Percentiles rank a stretch among this genome's conserved stretches.
phyloP scores from a whole-genome alignment of 805 yeast species.

The Naumovozyma dairenensis region DNA sequence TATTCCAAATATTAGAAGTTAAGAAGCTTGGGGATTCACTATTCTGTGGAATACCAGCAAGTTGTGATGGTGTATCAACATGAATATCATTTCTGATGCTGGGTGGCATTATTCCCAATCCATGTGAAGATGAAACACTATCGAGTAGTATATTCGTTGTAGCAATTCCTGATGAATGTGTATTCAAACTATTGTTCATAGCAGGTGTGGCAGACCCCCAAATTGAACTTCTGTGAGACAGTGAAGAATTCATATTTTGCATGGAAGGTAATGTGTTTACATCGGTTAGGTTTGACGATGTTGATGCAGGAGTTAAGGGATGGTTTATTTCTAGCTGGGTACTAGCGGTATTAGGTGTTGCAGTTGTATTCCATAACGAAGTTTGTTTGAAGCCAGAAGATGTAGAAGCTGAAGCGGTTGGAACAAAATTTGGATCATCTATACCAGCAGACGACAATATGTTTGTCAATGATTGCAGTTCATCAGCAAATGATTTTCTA shows the following conservation, averaged over 20 bases:
- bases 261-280: conserved; percentile 1
- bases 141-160: neutral
- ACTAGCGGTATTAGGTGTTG: too few relatives aligned
- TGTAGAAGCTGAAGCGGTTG: neutral
- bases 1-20: conserved; percentile 6
- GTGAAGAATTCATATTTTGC: conserved; percentile 1
- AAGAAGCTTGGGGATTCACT: conserved; percentile 1
- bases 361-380: conserved; percentile 16
- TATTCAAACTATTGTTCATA: neutral
- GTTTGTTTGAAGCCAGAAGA: conserved; percentile 3
- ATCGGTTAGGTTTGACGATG: too few relatives aligned
- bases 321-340: too few relatives aligned
- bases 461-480: conserved; percentile 19
- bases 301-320: too few relatives aligned
- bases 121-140: too few relatives aligned
- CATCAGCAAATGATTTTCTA: conserved; percentile 18
- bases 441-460: conserved; percentile 21
- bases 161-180: neutral
- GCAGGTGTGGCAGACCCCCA: conserved; percentile 16
- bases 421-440: conserved; percentile 5
- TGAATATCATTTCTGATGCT: too few relatives aligned
- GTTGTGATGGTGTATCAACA: too few relatives aligned
- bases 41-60: neutral
- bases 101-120: too few relatives aligned
- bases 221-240: conserved; percentile 16